Conservation (phyloP, 352 stramenopile genomes). For the Pythium rhizo-oryzae region DNA sequence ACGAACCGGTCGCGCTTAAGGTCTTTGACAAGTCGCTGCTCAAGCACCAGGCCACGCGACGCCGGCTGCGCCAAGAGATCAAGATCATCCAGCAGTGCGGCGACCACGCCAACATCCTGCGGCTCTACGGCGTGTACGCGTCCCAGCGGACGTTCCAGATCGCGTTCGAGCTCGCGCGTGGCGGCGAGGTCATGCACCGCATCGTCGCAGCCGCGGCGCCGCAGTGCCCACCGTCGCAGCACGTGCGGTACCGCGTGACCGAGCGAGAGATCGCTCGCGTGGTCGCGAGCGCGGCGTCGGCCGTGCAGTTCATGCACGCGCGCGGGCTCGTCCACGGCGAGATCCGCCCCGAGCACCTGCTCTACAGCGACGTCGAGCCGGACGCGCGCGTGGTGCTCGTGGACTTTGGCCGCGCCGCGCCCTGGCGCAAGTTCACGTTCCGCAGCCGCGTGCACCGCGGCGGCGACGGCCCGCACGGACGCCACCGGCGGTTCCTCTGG, state of each 20-base stretch:
- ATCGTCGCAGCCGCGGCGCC: slow-evolving; percentile 22
- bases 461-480: too few relatives aligned
- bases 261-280: slow-evolving; percentile 64
- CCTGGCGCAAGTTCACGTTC: slow-evolving; percentile 43
- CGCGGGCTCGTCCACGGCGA: slow-evolving; percentile 62
- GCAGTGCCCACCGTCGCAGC: not conserved
- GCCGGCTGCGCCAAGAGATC: slow-evolving; percentile 75
- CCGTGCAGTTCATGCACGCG: slow-evolving; percentile 61
- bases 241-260: slow-evolving; percentile 34
- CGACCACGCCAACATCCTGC: slow-evolving; percentile 66
- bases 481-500: slow-evolving; percentile 44
- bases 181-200: slow-evolving; percentile 59
- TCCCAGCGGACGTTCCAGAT: slow-evolving; percentile 57
- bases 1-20: slow-evolving; percentile 76
- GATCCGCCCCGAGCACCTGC: slow-evolving; percentile 72
- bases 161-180: slow-evolving; percentile 72
- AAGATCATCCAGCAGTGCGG: slow-evolving; percentile 48
- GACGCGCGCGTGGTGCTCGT: slow-evolving; percentile 64
- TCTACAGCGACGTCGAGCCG: slow-evolving; percentile 68
- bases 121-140: slow-evolving; percentile 63
- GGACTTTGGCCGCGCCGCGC: slow-evolving; percentile 62
- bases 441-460: slow-evolving; percentile 21
- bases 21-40: slow-evolving; percentile 64
- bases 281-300: slow-evolving; percentile 43
- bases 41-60: slow-evolving; percentile 39